Evolutionary conservation across 441 rosid species (phyloP), one percentile per base, ranked within the genome.

Genomic region (Pelargonium australe): DNA sequence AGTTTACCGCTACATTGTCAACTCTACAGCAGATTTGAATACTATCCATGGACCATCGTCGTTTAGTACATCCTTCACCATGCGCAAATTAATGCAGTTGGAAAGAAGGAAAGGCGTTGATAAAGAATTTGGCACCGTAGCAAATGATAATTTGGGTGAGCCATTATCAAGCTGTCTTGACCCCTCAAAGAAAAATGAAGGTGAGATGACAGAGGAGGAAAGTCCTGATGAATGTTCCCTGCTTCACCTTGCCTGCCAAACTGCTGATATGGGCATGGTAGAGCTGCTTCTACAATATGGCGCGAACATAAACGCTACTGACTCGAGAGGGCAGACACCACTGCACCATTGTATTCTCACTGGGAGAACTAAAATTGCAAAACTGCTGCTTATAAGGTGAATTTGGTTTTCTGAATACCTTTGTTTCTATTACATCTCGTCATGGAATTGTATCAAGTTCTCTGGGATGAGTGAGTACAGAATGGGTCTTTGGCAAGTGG

Each of bases 281-380:
- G 99, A 96, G 82, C 96, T 96, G 75, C 90, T 96, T 41, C 78
- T 96, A 57, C 99, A 93, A 72, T 96, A 91, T 61, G 98, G 99
- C 71, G 96, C 99, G 43, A 86, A 85, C 76, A 82, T 88, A 73
- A 91, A 93, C 74, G 81, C 95, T 53, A 73, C 74, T 4, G 97
- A 89, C 80, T 85, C 91, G 58, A 85, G 79, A 76, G 96, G 97
- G 70, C 92, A 87, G 68, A 85, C 83, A 4, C 97, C 98, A 2
- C 82, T 96, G 64, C 96, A 93, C 70, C 89, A 79, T 47, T 86
- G 95, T 78, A 81, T 88, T 71, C 74, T 77, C 66, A 75, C 80
- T 77, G 92, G 98, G 81, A 86, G 75, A 81, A 80, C 83, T 16
- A 77, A 76, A 20, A 68, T 82, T 79, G 96, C 97, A 69, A 96